A percentile compares a stretch with the other conserved stretches of the same genome.
Evolutionary conservation across 768 basidiomycete genomes (phyloP).

Genomic region (Peribolospora baueri): DNA sequence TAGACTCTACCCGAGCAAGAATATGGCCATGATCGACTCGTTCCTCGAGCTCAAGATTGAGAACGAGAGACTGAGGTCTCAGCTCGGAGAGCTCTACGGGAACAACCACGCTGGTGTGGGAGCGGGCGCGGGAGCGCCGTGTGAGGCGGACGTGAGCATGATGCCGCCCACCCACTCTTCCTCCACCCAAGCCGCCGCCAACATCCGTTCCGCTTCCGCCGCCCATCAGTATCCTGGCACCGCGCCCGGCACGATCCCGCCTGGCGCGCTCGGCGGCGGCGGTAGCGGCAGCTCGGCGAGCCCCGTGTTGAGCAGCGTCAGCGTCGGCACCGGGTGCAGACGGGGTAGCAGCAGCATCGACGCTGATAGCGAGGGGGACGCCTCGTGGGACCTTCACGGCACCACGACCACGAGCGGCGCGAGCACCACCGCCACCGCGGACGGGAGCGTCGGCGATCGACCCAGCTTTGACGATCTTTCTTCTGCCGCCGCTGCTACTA

Average conservation of each 20-base stretch:
- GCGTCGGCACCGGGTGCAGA: too few species aligned
- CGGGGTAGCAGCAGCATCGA: too few species aligned
- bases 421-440: too few species aligned
- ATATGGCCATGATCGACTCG: slow-evolving; percentile 34
- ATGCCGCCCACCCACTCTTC: neutral
- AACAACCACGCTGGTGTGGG: slow-evolving; percentile 10
- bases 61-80: slow-evolving; percentile 52
- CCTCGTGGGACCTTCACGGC: too few species aligned
- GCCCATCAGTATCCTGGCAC: neutral
- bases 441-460: too few species aligned
- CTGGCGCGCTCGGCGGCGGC: neutral
- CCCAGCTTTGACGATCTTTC: too few species aligned
- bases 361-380: too few species aligned
- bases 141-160: neutral
- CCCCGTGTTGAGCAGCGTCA: too few species aligned
- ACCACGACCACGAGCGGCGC: too few species aligned
- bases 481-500: too few species aligned
- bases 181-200: neutral
- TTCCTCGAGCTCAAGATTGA: slow-evolving; percentile 63
- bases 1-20: slow-evolving; percentile 51
- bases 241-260: neutral
- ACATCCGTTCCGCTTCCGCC: neutral
- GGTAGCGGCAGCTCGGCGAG: neutral
- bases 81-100: slow-evolving; percentile 17
- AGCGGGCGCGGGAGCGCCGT: neutral